These are phyloP conservation scores for Vanderwaltozyma verrucispora DNA, from an alignment of 805 yeast genomes.

Conservation along the genomic window DNA sequence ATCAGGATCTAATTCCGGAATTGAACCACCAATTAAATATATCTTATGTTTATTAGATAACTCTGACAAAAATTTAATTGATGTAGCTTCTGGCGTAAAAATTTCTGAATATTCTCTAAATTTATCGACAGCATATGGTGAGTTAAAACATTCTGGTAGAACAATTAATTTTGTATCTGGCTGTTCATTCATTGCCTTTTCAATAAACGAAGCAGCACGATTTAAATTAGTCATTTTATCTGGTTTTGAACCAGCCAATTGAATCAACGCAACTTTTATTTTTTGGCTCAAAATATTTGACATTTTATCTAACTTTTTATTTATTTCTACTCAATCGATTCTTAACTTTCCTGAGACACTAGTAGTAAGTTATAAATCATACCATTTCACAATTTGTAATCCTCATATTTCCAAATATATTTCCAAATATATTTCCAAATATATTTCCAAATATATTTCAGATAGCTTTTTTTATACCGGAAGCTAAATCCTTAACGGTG, in stretches of 20 bases:
- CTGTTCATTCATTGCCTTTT: slow-evolving; percentile 48
- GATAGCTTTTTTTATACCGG: too few species aligned
- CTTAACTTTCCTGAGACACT: too few species aligned
- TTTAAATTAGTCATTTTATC: slow-evolving; percentile 70
- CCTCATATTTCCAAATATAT: too few species aligned
- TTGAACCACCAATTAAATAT: slow-evolving; percentile 80
- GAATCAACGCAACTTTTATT: slow-evolving; percentile 74
- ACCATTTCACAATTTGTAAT: too few species aligned
- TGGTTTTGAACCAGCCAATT: slow-evolving; percentile 57
- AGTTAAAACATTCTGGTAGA: slow-evolving; percentile 92
- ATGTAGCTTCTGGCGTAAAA: slow-evolving; percentile 58
- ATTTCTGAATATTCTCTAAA: slow-evolving; percentile 81
- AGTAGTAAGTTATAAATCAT: too few species aligned
- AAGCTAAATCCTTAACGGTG: too few species aligned
- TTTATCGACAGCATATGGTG: slow-evolving; percentile 83
- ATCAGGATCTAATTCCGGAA: slow-evolving; percentile 62
- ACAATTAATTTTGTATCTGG: slow-evolving; percentile 65
- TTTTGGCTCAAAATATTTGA: slow-evolving; percentile 28
- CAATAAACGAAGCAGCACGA: slow-evolving; percentile 54
- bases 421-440: too few species aligned
- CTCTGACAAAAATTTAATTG: slow-evolving; percentile 48
- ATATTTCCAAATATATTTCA: too few species aligned
- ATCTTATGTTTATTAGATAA: slow-evolving; percentile 59
- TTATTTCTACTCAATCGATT: background rate
- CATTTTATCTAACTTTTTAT: background rate